Base-by-base conservation (phyloP, 164 flowering plant species). In the Chimonanthus praecox region DNA sequence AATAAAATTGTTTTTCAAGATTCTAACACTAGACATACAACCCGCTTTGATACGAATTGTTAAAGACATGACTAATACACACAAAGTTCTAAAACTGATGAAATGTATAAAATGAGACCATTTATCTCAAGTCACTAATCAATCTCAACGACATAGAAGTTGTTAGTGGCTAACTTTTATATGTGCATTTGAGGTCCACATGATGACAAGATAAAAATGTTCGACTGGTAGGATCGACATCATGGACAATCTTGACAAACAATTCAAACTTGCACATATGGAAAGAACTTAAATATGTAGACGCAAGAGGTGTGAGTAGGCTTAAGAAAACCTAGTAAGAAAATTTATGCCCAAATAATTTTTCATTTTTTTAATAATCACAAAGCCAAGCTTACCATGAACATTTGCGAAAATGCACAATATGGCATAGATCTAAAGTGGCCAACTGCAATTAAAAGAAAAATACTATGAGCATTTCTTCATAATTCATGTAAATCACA, bases 341-440 rank as follows among this genome's bases (percentile, higher is more conserved):
- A 10, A 54, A 13, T 54, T 15, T 13, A 62, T 47, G 58, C 58
- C 7, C 18, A 5, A 48, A 18, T 11, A 58, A 6, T 44, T 11
- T 65, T 65, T 10, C 33, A 1, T 33, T 9, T 5, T 33, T 33
- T 33, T 33, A 33, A 33, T 1, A 33, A 33, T 33, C 33, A 33
- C 33, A 43, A 6, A 47, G 70, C 33, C n/a, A 64, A 74, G 9
- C 64, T 83, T 89, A 94, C 99, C 99, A 75, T 95, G 99, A 74
- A 95, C 77, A 68, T 92, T 92, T 51, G 91, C 63, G 80, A 90
- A 90, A 83, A 95, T 95, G 91, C 97, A 92, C 16, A 91, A 6
- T 74, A 95, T 91, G 45, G 93, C 96, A 80, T 92, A 95, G 69
- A 83, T 86, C 99, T 98, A 95, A 47, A 95, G 94, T 47, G 89